Conservation (phyloP, 257 asterid genomes). For the Solanum rostratum region DNA sequence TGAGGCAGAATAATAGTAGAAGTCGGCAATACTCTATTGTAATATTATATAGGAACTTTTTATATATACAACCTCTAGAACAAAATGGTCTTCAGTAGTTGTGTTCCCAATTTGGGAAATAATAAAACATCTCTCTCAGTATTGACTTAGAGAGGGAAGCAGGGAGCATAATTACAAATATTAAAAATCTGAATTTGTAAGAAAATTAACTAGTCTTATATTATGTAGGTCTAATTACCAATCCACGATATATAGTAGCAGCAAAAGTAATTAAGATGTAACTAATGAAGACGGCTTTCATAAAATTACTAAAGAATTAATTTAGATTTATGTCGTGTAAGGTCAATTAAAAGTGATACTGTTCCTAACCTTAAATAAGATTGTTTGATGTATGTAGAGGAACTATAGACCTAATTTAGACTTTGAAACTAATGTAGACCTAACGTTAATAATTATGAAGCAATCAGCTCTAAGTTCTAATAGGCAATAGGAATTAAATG, state of each 20-base stretch:
- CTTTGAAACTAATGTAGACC: neutral
- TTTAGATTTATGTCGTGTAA: neutral
- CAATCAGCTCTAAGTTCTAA: neutral
- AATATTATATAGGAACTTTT: neutral
- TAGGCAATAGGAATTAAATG: no score
- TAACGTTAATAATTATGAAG: neutral
- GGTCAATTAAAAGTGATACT: neutral
- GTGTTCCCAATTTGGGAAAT: neutral
- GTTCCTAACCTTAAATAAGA: neutral
- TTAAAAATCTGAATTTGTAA: neutral
- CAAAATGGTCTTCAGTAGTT: neutral
- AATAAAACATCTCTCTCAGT: neutral
- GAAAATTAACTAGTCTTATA: neutral
- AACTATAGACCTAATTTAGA: neutral
- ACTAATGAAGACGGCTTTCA: neutral
- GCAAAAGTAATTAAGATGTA: neutral
- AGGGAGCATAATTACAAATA: neutral
- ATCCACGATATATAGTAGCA: neutral
- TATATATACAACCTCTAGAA: neutral
- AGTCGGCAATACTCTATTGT: neutral
- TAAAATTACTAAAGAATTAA: neutral
- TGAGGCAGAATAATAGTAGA: no score
- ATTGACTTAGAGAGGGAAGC: neutral
- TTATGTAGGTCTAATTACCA: neutral
- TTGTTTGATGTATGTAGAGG: neutral